Evolutionary conservation across 2,329 filamentous ascomycete genomes (phyloP).

Genomic region (Orbilia quercus): DNA sequence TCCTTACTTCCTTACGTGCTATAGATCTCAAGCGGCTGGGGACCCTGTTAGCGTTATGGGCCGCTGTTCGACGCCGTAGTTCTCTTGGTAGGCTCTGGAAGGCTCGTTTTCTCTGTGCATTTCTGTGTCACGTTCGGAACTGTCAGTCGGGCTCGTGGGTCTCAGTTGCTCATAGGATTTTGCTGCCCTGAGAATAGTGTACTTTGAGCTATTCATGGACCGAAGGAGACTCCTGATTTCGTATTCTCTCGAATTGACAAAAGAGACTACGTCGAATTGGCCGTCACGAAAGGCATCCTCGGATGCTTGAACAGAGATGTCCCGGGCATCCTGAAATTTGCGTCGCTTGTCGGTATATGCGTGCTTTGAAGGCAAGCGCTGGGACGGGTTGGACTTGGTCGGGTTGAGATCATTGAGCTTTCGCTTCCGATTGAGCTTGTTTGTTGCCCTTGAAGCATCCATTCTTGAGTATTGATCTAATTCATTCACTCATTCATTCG

Average conservation of each 20-base stretch:
- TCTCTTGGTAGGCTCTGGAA: conserved; percentile 91
- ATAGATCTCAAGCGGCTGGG: conserved; percentile 75
- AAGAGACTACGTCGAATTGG: conserved; percentile 84
- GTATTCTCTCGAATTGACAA: conserved; percentile 85
- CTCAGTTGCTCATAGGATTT: no score
- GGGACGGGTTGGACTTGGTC: not conserved
- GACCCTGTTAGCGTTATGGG: conserved; percentile 92
- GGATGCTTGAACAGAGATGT: conserved; percentile 65
- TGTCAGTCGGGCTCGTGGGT: not conserved
- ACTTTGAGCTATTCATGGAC: conserved; percentile 49
- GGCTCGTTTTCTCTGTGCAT: conserved; percentile 69
- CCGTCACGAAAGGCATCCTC: conserved; percentile 70
- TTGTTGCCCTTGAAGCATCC: not conserved
- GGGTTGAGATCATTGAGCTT: conserved; percentile 21
- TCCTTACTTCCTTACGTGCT: conserved; percentile 58
- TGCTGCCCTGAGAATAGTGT: no score
- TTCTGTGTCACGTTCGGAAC: conserved; percentile 2
- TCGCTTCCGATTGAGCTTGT: conserved; percentile 18
- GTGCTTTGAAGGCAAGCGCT: not conserved
- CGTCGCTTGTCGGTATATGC: conserved; percentile 61
- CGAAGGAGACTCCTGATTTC: conserved; percentile 73
- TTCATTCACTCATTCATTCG: no score
- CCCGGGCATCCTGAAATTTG: conserved; percentile 65
- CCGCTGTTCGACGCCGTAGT: conserved; percentile 86
- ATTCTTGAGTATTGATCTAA: not conserved